Evolutionary conservation across 78 protist species (phyloP), one percentile per base, ranked within the genome.

Genomic region (Dictyostelium intermedium): DNA sequence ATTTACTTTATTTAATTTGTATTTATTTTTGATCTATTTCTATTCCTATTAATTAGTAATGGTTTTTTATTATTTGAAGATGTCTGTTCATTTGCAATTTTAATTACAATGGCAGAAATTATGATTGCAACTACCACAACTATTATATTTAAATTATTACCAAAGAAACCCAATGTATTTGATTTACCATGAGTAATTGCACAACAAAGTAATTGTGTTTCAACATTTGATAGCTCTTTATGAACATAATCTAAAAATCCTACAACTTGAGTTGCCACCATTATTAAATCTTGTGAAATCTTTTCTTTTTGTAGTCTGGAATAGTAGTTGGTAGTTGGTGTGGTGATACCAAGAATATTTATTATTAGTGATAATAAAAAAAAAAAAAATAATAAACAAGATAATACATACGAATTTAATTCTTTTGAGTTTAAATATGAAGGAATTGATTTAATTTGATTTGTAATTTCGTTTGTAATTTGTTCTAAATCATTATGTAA

Each of bases 211-310:
- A 89, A 43, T 69, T 89, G 87, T 14, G 86, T 18, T 70, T 89
- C 94, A 13, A 60, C 87, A 34, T 41, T 78, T 7, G 73, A 27
- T 2, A 89, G 13, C 39, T 89, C 94, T 60, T 78, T 61, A 34
- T 60, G 37, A 23, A 89, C 94, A 60, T 89, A 89, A 13, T 89
- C 94, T 80, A 43, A 41, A 74, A 89, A 89, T 39, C 77, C 94
- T 25, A 9, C n/a, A 10, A 69, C 39, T 66, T 80, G 39, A 9
- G 79, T 80, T 9, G 85, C 35, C 7, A 89, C 35, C n/a, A 89
- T 13, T 43, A 60, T 5, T 9, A 89, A 30, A 35, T 89, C 47
- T 34, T 50, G 41, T 74, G 87, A 43, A 13, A 89, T 74, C 39
- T 66, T 34, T 30, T 78, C 45, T 81, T 69, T 80, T 80, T 89